Conservation (phyloP, 2,329 filamentous ascomycete genomes). For the Diaporthe sp. region DNA sequence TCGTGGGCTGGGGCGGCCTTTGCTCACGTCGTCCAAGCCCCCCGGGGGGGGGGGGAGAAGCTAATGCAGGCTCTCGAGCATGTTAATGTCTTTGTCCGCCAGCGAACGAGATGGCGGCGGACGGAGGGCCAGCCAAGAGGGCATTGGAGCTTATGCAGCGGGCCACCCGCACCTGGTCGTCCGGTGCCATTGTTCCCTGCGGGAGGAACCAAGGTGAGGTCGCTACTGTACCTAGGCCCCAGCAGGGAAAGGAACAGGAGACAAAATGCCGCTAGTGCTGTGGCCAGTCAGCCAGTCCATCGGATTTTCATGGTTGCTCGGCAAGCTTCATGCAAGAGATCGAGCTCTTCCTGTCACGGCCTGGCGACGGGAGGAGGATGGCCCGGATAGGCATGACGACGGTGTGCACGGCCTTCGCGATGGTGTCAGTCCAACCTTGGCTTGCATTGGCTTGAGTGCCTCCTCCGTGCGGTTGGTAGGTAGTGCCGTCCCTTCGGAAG, state of each 20-base stretch:
- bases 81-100: conserved; percentile 25
- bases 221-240: conserved; percentile 5
- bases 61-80: conserved; percentile 36
- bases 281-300: conserved; percentile 28
- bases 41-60: neutral
- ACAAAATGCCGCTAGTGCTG: conserved; percentile 23
- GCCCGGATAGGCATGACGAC: conserved; percentile 16
- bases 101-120: neutral
- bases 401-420: conserved; percentile 23
- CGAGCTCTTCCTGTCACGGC: conserved; percentile 16
- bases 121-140: neutral
- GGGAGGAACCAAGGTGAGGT: neutral
- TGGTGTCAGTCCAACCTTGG: conserved; percentile 20
- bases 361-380: too few relatives aligned
- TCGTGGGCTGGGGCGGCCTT: conserved; percentile 4
- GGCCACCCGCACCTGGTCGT: conserved; percentile 22
- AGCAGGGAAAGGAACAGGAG: neutral
- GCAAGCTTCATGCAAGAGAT: conserved; percentile 36
- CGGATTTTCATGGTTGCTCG: conserved; percentile 22
- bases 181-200: conserved; percentile 24
- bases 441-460: neutral
- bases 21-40: conserved; percentile 29
- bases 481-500: neutral
- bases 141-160: conserved; percentile 32
- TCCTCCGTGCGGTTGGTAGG: neutral